These are phyloP conservation scores for Ocimum tenuiflorum DNA, from an alignment of 257 asterid genomes.

Conservation along the genomic window DNA sequence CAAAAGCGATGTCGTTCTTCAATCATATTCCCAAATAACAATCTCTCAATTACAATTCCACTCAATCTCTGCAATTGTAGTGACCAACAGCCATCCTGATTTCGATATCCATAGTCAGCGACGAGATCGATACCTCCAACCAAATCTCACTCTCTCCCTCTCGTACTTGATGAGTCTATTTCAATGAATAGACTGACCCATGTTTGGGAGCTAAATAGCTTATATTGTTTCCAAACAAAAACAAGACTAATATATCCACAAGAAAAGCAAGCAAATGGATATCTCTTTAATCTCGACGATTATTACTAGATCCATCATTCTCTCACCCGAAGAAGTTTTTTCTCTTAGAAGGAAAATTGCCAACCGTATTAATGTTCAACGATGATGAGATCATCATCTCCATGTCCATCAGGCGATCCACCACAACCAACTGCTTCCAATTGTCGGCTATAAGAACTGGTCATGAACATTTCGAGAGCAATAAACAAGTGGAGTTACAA, in stretches of 20 bases:
- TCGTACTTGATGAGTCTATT: constrained; percentile 24
- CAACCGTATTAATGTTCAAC: constrained; percentile 29
- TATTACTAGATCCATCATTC: constrained; percentile 28
- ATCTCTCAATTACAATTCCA: too few relatives aligned
- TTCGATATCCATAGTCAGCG: too few relatives aligned
- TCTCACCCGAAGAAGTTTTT: too few relatives aligned
- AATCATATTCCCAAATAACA: too few relatives aligned
- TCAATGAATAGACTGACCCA: constrained; percentile 23
- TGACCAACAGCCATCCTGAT: too few relatives aligned
- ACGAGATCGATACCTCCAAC: too few relatives aligned
- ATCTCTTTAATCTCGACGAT: constrained; percentile 44
- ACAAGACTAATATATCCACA: constrained; percentile 27
- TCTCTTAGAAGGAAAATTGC: constrained; percentile 28
- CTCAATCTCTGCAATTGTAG: too few relatives aligned
- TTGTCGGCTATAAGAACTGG: constrained; percentile 28
- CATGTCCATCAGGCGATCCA: constrained; percentile 74
- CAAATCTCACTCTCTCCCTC: too few relatives aligned
- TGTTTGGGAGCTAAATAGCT: constrained; percentile 22
- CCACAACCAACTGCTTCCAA: constrained; percentile 89
- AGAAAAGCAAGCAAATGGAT: constrained; percentile 28
- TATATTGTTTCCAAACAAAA: constrained; percentile 37
- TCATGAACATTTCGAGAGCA: background rate
- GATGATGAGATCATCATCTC: constrained; percentile 45
- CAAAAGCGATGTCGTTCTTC: too few relatives aligned
- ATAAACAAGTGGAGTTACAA: background rate